phyloP scores from a whole-genome alignment of 306 rosid species.

The Inga leiocalycina region DNA sequence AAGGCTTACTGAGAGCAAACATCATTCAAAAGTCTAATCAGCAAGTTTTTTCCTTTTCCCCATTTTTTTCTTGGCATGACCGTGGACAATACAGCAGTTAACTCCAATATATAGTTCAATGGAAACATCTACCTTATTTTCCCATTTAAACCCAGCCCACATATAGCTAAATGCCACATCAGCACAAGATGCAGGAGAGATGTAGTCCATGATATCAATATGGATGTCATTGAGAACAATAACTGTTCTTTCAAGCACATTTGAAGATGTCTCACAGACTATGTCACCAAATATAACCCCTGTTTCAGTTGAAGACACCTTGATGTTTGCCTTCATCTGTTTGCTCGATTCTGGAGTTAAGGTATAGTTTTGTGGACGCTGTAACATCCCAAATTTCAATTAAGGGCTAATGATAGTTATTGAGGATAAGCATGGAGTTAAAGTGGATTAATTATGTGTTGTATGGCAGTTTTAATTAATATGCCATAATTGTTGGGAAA shows the following conservation, averaged over 20 bases:
- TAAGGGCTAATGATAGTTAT: too few relatives aligned
- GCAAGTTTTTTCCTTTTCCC: background rate
- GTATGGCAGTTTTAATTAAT: too few relatives aligned
- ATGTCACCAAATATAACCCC: slow-evolving; percentile 97
- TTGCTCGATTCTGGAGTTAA: slow-evolving; percentile 95
- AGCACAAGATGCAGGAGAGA: slow-evolving; percentile 91
- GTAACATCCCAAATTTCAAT: too few relatives aligned
- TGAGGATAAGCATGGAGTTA: too few relatives aligned
- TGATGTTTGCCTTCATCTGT: slow-evolving; percentile 95
- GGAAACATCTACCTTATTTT: slow-evolving; percentile 77
- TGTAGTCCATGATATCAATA: slow-evolving; percentile 99
- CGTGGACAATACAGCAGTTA: slow-evolving; percentile 9
- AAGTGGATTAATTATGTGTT: too few relatives aligned
- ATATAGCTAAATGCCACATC: slow-evolving; percentile 92
- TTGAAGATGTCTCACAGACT: slow-evolving; percentile 91
- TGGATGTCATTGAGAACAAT: slow-evolving; percentile 97
- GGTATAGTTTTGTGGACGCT: slow-evolving; percentile 75
- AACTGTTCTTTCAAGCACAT: slow-evolving; percentile 87
- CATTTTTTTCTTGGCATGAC: background rate
- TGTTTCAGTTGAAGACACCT: slow-evolving; percentile 97
- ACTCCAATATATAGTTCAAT: background rate
- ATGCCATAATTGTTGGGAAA: too few relatives aligned
- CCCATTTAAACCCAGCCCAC: slow-evolving; percentile 99
- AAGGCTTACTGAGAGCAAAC: background rate
- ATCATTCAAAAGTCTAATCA: slow-evolving; percentile 6